Percentiles rank a stretch among this genome's conserved stretches.
Evolutionary conservation across 2,329 filamentous ascomycete species (phyloP).

Genomic region (Trichoderma aggressivum): DNA sequence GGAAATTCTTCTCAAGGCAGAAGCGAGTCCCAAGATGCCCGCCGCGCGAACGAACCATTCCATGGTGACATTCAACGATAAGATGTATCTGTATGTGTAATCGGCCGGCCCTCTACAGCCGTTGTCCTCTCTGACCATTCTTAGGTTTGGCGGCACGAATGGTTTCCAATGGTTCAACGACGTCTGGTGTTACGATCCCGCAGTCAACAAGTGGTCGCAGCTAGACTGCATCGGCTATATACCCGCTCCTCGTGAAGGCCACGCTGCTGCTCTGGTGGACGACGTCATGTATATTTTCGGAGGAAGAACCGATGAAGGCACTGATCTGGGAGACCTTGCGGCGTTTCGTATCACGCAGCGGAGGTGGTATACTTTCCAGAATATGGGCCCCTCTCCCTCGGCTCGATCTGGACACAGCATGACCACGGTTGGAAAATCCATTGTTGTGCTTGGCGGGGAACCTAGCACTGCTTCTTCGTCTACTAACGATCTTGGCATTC

Average conservation of each 20-base stretch:
- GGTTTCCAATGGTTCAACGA: constrained; percentile 98
- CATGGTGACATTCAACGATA: constrained; percentile 87
- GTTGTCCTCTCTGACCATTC: constrained; percentile 18
- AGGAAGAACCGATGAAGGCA: constrained; percentile 88
- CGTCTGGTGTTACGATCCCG: constrained; percentile 92
- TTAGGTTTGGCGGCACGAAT: constrained; percentile 94
- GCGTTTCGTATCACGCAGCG: constrained; percentile 72
- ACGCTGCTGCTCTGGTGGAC: constrained; percentile 87
- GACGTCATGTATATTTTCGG: constrained; percentile 99
- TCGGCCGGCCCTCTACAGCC: not conserved
- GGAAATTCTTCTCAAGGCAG: constrained; percentile 79
- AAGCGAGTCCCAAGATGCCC: constrained; percentile 58
- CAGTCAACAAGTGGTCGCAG: constrained; percentile 77
- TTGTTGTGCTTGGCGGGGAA: constrained; percentile 90
- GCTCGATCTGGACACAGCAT: constrained; percentile 95
- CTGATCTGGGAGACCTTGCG: constrained; percentile 87
- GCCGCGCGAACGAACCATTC: constrained; percentile 93
- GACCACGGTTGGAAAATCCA: constrained; percentile 89
- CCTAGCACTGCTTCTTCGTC: constrained; percentile 82
- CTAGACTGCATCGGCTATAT: constrained; percentile 98
- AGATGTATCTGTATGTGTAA: constrained; percentile 76
- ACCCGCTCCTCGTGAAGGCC: constrained; percentile 86
- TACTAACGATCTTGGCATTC: constrained; percentile 78
- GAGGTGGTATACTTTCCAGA: constrained; percentile 98
- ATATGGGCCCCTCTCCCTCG: constrained; percentile 96